Conservation (phyloP, 371 early-diverging fungal species). For the Rozella allomycis region DNA sequence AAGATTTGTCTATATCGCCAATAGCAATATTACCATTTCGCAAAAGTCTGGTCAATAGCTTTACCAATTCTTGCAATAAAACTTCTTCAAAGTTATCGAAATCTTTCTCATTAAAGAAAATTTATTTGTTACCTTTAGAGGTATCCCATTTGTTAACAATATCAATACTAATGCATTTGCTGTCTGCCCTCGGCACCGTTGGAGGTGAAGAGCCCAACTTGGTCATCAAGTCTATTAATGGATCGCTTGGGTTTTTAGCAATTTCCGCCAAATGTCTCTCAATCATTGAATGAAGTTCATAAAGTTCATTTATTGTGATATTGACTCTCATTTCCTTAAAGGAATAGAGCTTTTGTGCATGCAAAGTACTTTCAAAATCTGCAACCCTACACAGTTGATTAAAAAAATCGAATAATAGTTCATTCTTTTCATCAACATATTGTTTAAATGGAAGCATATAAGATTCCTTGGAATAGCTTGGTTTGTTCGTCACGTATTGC, state of each 20-base stretch:
- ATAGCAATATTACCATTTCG: no score
- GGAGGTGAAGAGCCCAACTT: no score
- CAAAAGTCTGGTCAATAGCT: no score
- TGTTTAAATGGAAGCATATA: constrained; percentile 74
- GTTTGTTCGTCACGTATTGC: constrained; percentile 79
- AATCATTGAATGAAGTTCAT: constrained; percentile 62
- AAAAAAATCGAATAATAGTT: constrained; percentile 58
- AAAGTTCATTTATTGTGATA: constrained; percentile 79
- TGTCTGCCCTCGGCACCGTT: no score
- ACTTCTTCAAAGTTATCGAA: no score
- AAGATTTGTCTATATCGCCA: no score
- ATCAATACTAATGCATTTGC: no score
- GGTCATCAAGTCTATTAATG: no score
- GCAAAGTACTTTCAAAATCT: constrained; percentile 40
- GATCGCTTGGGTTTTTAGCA: neutral
- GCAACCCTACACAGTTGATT: constrained; percentile 77
- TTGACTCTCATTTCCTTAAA: constrained; percentile 54
- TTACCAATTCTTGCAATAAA: no score
- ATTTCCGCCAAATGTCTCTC: constrained; percentile 49
- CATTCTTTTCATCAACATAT: constrained; percentile 69
- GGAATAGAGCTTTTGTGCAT: neutral
- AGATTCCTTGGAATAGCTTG: constrained; percentile 71
- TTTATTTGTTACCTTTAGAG: no score
- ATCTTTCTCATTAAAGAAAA: no score
- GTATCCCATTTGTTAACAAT: no score